These are phyloP conservation scores for Fusarium piperis DNA, from an alignment of 2,329 filamentous ascomycete species.

Conservation along the genomic window DNA sequence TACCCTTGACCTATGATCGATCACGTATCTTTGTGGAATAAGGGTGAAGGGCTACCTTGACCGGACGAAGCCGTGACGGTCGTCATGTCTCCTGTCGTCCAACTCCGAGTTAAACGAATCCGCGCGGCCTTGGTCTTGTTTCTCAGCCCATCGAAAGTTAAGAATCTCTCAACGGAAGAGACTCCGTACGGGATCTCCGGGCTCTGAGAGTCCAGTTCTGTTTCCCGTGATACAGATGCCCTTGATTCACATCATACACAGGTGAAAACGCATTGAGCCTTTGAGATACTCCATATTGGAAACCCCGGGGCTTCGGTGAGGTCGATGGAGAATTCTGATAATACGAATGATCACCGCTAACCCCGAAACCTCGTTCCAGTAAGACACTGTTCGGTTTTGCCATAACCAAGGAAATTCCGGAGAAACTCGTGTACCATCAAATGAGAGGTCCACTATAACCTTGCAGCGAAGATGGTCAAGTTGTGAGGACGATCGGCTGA, in stretches of 20 bases:
- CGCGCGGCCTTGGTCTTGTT: neutral
- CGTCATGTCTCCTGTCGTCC: neutral
- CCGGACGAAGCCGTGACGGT: neutral
- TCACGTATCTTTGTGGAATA: neutral
- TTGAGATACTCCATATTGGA: neutral
- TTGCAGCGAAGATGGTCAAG: neutral
- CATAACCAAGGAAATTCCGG: no score
- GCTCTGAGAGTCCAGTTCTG: neutral
- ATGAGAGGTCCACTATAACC: neutral
- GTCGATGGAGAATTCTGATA: neutral
- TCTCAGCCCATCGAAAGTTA: neutral
- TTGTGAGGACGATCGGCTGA: neutral
- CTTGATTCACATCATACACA: neutral
- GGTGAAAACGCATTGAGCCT: neutral
- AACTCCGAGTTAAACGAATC: neutral
- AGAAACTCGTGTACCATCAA: neutral
- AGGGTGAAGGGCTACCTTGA: neutral
- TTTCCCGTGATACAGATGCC: neutral
- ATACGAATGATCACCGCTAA: neutral
- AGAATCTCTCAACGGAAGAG: neutral
- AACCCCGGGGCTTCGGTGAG: neutral
- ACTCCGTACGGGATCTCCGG: neutral
- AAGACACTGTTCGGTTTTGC: fast-evolving
- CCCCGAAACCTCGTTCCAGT: neutral
- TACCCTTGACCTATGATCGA: neutral